Percentiles rank a stretch among this genome's conserved stretches.
Evolutionary conservation across 2,329 filamentous ascomycete genomes (phyloP).

Genomic region (Penicillium sclerotigenum): DNA sequence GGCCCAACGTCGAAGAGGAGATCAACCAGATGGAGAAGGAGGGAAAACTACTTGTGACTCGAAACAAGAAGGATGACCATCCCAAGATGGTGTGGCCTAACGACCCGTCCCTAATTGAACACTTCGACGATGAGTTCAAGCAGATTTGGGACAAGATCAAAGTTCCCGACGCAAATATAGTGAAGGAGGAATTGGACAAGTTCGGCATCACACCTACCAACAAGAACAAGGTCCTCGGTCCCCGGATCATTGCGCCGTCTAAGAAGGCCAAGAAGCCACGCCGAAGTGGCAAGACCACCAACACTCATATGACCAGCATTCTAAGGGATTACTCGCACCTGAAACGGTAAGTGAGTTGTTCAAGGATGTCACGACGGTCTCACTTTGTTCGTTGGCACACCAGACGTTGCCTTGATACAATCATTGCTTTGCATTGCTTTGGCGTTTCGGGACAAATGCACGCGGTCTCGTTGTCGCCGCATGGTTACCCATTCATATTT

Average conservation of each 20-base stretch:
- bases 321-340: conserved; percentile 68
- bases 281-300: conserved; percentile 75
- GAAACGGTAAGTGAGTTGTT: conserved; percentile 32
- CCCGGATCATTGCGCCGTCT: conserved; percentile 54
- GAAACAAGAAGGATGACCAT: conserved; percentile 88
- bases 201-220: conserved; percentile 82
- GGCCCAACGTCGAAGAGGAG: conserved; percentile 76
- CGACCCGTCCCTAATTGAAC: conserved; percentile 71
- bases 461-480: not conserved
- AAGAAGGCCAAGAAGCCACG: conserved; percentile 75
- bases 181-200: conserved; percentile 71
- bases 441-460: conserved; percentile 15
- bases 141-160: conserved; percentile 77
- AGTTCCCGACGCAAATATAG: conserved; percentile 71
- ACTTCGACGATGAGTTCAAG: conserved; percentile 78
- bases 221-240: conserved; percentile 67
- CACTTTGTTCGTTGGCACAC: not conserved
- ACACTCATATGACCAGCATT: conserved; percentile 79
- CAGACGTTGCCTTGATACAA: not conserved
- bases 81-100: conserved; percentile 86
- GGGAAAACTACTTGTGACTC: conserved; percentile 77
- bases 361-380: not conserved
- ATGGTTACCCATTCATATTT: not conserved
- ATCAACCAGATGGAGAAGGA: conserved; percentile 74
- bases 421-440: conserved; percentile 20